Base-by-base conservation (phyloP, 371 early-diverging fungal species). In the Saksenaea vasiformis region DNA sequence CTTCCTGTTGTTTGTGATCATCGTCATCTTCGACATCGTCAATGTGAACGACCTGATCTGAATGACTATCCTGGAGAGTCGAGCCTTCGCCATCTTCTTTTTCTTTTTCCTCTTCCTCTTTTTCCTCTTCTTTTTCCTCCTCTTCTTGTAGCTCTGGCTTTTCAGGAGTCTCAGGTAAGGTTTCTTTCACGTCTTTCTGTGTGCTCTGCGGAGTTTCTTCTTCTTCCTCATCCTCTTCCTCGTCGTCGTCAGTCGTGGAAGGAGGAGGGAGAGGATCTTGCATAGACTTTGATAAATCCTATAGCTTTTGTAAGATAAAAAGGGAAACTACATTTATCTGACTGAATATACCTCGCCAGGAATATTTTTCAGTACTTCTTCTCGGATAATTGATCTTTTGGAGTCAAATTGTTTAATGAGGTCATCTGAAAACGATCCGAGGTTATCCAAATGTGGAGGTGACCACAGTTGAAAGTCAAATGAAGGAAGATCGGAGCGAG, bases 321-420 rank as follows among this genome's bases (percentile, higher is more conserved):
- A 17, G 43, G n/a, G n/a, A n/a, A n/a, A n/a, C n/a, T n/a, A n/a
- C n/a, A 41, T 0, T n/a, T n/a, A 13, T 2, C 14, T 41, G n/a
- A 14, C 8, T 17, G 19, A 14, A 41, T 41, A 5, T 41, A 41
- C 43, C 43, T 41, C 43, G 8, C 19, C 43, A 5, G 43, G 43
- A 5, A 41, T n/a, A 41, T 41, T 17, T 14, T 41, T 41, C 14
- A 41, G 19, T 14, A 41, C 43, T 41, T 41, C 43, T 17, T 41
- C 43, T 41, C 43, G 43, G 43, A 41, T 54, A 24, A 56, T n/a
- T 26, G 62, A 37, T 9, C 56, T 54, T 34, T 54, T 62, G 15
- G 44, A 51, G 54, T 62, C 62, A 56, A 62, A 62, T 28, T 62
- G 62, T 56, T 56, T 36, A 26, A 62, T 62, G 17, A 62, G 56